These are phyloP conservation scores for Gracilariopsis chorda DNA, from an alignment of 23 red algal genomes.

Conservation along the genomic window DNA sequence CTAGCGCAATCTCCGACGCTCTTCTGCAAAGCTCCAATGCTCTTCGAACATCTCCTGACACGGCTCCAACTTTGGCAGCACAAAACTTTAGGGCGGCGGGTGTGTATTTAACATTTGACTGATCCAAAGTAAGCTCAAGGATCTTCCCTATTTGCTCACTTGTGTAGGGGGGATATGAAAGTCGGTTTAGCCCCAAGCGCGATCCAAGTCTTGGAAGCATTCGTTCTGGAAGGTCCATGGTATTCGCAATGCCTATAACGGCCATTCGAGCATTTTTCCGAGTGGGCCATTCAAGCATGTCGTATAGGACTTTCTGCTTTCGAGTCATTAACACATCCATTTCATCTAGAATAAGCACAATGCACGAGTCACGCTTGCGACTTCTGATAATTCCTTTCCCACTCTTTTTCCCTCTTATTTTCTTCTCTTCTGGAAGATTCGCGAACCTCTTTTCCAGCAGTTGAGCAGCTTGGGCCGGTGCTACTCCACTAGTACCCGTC, in stretches of 20 bases:
- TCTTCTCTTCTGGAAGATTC: conserved; percentile 17
- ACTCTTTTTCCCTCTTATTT: not conserved
- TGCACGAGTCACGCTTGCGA: conserved; percentile 17
- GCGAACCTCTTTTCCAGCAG: conserved; percentile 48
- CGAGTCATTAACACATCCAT: conserved; percentile 88
- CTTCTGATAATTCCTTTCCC: not conserved
- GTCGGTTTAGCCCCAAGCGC: conserved; percentile 80
- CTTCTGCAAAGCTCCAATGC: conserved; percentile 58
- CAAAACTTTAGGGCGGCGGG: conserved; percentile 66
- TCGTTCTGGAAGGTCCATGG: conserved; percentile 95
- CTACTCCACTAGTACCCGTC: not conserved
- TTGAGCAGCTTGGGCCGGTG: conserved; percentile 26
- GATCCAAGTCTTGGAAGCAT: conserved; percentile 83
- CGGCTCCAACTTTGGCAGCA: conserved; percentile 72
- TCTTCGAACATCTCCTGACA: conserved; percentile 90
- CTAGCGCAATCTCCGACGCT: conserved; percentile 8
- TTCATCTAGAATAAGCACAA: conserved; percentile 91
- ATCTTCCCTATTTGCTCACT: conserved; percentile 76
- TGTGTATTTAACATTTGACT: not conserved
- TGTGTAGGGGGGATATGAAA: conserved; percentile 83
- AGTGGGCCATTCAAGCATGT: conserved; percentile 93
- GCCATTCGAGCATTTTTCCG: conserved; percentile 64
- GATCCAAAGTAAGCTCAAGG: conserved; percentile 30
- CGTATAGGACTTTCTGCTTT: conserved; percentile 79
- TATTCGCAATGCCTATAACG: conserved; percentile 95